Evolutionary conservation across 495 filamentous ascomycete species (phyloP), one percentile per base, ranked within the genome.

Genomic region (Platismatia glauca): DNA sequence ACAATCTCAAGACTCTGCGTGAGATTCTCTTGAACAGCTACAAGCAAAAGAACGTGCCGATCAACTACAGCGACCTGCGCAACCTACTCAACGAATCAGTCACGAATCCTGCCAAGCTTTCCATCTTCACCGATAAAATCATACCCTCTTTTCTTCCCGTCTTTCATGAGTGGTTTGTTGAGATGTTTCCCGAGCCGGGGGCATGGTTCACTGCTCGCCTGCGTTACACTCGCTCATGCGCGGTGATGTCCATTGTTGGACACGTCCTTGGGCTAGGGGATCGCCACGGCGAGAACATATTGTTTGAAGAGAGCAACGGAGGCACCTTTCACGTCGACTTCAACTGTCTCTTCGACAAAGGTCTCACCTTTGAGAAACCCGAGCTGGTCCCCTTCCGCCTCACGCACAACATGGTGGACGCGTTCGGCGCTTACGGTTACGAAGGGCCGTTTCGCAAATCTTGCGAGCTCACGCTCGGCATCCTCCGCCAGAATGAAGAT

Each of bases 271-370:
- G 92, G 20, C 82, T 99, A 6, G 94, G 94, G 43, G 94, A 99
- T 71, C 90, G 94, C n/a, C 94, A 99, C 73, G 92, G 92, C 60
- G 94, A 97, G 75, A 99, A 99, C 72, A 89, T 99, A 57, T 82
- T 96, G 39, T 89, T 97, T 56, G 91, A 97, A 72, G 90, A 96
- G 80, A 86, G 87, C 41, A 95, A 91, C 64, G 94, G 95, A 53
- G 95, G 95, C 60, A 85, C 95, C 31, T 85, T 97, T 69, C 94
- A 99, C 75, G 94, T 99, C 57, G 94, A 99, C 76, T 99, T 99
- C 81, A 99, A 99, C 75, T 99, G 94, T 75, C 87, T 99, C 27
- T 99, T 99, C 73, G 95, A 99, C 78, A 99, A 97, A 77, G 94
- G 95, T 13, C 83, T 93, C 63, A 96, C 91, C 0, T 97, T 99